Conservation (phyloP, 768 basidiomycete species). For the Serendipita indica region DNA sequence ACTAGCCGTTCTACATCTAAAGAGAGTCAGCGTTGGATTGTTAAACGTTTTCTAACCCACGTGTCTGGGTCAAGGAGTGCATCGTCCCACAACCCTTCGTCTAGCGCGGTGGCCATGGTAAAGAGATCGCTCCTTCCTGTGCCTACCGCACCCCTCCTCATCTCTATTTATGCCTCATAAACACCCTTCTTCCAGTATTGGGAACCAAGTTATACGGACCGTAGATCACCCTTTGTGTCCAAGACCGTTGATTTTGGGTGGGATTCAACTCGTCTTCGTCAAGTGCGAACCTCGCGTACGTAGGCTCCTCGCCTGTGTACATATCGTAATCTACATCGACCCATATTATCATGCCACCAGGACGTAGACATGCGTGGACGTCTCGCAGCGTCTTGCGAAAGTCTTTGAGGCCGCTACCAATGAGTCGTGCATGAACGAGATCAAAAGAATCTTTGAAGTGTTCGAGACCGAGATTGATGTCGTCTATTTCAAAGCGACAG, state of each 20-base stretch:
- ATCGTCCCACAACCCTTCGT: neutral
- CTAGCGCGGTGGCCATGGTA: neutral
- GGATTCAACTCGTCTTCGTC: too few relatives aligned
- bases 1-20: neutral
- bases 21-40: neutral
- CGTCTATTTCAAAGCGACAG: neutral
- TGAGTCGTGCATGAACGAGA: neutral
- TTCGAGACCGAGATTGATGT: neutral
- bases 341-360: neutral
- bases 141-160: neutral
- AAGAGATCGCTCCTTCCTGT: neutral
- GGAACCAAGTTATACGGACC: too few relatives aligned
- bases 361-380: neutral
- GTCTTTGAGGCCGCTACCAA: neutral
- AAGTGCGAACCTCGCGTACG: neutral
- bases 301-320: neutral
- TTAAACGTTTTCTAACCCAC: neutral
- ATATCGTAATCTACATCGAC: neutral
- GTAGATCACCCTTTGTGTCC: too few relatives aligned
- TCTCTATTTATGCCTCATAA: too few relatives aligned
- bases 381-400: neutral
- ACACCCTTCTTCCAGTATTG: too few relatives aligned
- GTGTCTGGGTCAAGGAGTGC: neutral
- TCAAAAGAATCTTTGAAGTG: neutral
- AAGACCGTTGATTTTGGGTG: too few relatives aligned